Percentiles rank a stretch among this genome's conserved stretches.
Evolutionary conservation across 2,329 filamentous ascomycete species (phyloP).

Genomic region (Fusarium solani-melongenae): DNA sequence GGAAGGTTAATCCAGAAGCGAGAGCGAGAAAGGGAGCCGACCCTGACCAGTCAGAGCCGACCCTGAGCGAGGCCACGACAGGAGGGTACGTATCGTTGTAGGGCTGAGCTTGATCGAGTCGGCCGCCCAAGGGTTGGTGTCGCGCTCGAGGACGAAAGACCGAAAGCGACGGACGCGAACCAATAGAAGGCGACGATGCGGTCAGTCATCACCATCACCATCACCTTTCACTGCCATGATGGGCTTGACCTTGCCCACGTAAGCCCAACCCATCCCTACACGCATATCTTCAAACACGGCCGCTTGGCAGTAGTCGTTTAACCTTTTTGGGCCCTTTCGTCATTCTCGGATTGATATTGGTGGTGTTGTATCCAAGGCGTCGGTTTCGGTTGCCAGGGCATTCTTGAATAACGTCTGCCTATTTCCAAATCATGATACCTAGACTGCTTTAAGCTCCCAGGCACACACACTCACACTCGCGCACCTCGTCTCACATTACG

Average conservation of each 20-base stretch:
- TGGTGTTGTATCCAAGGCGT: constrained; percentile 5
- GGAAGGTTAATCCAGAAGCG: constrained; percentile 17
- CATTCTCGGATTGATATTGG: neutral
- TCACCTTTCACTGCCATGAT: neutral
- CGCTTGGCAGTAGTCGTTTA: constrained; percentile 5
- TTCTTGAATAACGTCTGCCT: constrained; percentile 18
- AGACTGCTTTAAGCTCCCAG: constrained; percentile 19
- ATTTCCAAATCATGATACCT: constrained; percentile 10
- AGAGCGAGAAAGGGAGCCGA: constrained; percentile 4
- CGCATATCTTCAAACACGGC: neutral
- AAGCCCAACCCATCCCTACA: constrained; percentile 16
- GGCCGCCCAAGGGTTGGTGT: constrained; percentile 22
- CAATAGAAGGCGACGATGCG: constrained; percentile 16
- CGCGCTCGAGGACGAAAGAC: constrained; percentile 13
- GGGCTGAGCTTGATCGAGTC: constrained; percentile 35
- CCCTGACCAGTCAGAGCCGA: constrained; percentile 17
- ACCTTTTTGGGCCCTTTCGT: constrained; percentile 8
- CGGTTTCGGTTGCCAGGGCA: constrained; percentile 4
- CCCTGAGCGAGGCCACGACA: neutral
- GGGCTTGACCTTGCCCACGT: constrained; percentile 21
- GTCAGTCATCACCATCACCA: constrained; percentile 20
- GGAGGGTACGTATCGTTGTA: constrained; percentile 24
- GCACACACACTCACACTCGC: constrained; percentile 12
- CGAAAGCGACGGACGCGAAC: constrained; percentile 23
- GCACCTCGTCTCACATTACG: neutral